Base-by-base conservation (phyloP, 129 eudicot species). In the Chrysanthemum lavandulifolium region DNA sequence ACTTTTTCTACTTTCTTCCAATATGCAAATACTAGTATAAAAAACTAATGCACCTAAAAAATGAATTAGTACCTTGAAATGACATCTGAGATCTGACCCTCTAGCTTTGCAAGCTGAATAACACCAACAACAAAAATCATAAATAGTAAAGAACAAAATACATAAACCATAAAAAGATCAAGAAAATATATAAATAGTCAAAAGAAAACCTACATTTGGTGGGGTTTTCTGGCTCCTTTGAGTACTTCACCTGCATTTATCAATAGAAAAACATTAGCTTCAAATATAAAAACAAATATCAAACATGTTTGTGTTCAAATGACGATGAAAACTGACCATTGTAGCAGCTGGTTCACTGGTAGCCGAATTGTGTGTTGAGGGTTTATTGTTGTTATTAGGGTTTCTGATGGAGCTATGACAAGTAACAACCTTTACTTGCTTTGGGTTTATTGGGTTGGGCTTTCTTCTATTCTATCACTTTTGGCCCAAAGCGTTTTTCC, bases 151-250 rank as follows among this genome's bases (percentile, higher is more conserved):
- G 25, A 13, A 45, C 1, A 29, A 58, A 6, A n/a, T 2, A 13
- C 5, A 31, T 5, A 71, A 36, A 40, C 52, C 47, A 33, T 31
- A 50, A 3, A 47, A n/a, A 68, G 21, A 19, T 19, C 62, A 57
- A 47, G 13, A 25, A 18, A 3, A 12, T 4, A 29, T 15, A 2
- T 55, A 55, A 13, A 14, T 21, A 77, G 56, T 58, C 13, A 3
- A 65, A 8, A 23, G 25, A 33, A 71, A 45, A 71, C 87, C 27
- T 76, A 86, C 92, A 89, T 74, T 89, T 89, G 76, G 96, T 86
- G 10, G 82, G 82, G 72, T 89, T 89, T 6, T 82, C 90, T 18
- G 96, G 96, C 57, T 89, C 92, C 73, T 69, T 80, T 5, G 96
- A 89, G 68, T 89, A 89, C 77, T 89, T 89, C 69, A 89, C 90